Percentiles rank a stretch among this genome's conserved stretches.
phyloP scores from a whole-genome alignment of 164 flowering plant species.

The Taxillus chinensis region DNA sequence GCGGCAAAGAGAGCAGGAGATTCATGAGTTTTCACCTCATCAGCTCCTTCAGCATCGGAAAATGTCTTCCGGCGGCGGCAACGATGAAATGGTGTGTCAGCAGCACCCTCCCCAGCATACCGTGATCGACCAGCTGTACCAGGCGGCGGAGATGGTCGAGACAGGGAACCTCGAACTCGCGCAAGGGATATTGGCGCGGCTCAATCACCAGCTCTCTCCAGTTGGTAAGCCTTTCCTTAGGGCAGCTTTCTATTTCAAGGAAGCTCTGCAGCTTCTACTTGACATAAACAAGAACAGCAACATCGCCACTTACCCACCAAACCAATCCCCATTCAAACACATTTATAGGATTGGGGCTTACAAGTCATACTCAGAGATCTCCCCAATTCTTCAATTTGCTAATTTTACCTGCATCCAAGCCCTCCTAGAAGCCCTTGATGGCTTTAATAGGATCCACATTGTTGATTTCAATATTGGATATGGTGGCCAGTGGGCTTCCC shows the following conservation, averaged over 20 bases:
- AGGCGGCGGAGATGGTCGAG: constrained; percentile 85
- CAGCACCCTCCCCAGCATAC: constrained; percentile 40
- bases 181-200: constrained; percentile 99
- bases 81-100: constrained; percentile 22
- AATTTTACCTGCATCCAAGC: constrained; percentile 81
- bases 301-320: constrained; percentile 18
- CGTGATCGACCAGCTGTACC: constrained; percentile 52
- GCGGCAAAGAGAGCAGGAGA: constrained; percentile 23
- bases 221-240: constrained; percentile 62
- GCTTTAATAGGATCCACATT: constrained; percentile 38
- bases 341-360: constrained; percentile 61
- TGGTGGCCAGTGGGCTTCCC: constrained; percentile 86
- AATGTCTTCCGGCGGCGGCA: not conserved
- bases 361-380: constrained; percentile 63
- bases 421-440: constrained; percentile 54
- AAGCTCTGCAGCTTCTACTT: constrained; percentile 54
- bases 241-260: constrained; percentile 83
- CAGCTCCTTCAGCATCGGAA: constrained; percentile 21
- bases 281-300: constrained; percentile 9
- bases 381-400: constrained; percentile 56
- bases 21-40: constrained; percentile 23
- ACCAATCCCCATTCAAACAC: constrained; percentile 30
- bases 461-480: constrained; percentile 69
- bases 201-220: constrained; percentile 98
- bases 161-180: constrained; percentile 77